Base-by-base conservation (phyloP, 1,139 yeast species). In the Saccharomyces hybrid region DNA sequence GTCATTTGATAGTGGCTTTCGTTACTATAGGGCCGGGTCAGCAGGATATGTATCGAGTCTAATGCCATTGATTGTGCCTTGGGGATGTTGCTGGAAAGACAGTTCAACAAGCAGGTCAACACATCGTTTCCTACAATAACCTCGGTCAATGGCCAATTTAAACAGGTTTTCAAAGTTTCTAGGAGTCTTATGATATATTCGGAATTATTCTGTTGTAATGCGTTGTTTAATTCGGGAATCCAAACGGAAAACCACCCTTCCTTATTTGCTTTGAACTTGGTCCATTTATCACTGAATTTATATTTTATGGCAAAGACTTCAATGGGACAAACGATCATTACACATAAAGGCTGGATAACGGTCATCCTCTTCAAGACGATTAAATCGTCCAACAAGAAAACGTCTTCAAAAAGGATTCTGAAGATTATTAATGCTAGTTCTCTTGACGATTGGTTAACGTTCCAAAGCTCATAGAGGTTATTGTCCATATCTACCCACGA, bases 231-330 rank as follows among this genome's bases (percentile, higher is more conserved):
- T 52, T 83, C 81, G 49, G 76, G 71, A 48, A 86, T 77, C 96
- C 97, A 91, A 46, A 83, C 76, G n/a, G 76, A 69, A 56, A 93
- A 83, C 99, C 99, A 95, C 34, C 99, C 99, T 52, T 84, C 86
- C 5, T 75, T 68, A 23, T 85, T 82, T 46, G 83, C 79, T 58
- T 85, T 84, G 64, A 87, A 82, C 20, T 77, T 69, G 28, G 82
- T 69, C 57, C 86, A 76, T 52, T 79, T 78, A 41, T 83, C 83
- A 54, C 88, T 84, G 51, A 85, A 82, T 59, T 88, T 93, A 68
- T 89, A 93, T 51, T 85, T 77, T 48, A 78, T 72, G 49, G 81
- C 78, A 57, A 91, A 76, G 7, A 88, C 78, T 7, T 76, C 74
- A 59, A 82, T 82, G 0, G 96, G 88, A 0, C 95, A 83, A 8